phyloP scores from a whole-genome alignment of 139 green algal species.

The Coelastrella sp. region DNA sequence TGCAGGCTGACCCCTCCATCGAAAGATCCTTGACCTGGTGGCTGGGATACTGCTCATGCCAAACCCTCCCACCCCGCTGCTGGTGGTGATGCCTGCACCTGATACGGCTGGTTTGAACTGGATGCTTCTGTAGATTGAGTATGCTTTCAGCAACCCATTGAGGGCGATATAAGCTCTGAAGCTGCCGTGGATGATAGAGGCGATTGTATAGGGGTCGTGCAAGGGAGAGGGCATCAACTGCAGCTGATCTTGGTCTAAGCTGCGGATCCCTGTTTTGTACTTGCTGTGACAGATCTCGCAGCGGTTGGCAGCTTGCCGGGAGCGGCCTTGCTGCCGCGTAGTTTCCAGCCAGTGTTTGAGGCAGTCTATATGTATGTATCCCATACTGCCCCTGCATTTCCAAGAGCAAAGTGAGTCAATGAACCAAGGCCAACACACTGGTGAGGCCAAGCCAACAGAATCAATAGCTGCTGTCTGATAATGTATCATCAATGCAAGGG shows the following conservation, averaged over 20 bases:
- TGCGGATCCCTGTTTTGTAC: constrained; percentile 22
- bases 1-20: constrained; percentile 14
- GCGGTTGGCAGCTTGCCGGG: background rate
- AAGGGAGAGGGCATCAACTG: background rate
- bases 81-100: background rate
- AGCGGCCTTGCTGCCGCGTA: constrained; percentile 15
- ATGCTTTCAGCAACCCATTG: constrained; percentile 13
- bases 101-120: background rate
- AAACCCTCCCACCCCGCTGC: background rate
- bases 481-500: background rate
- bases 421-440: no score
- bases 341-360: constrained; percentile 41
- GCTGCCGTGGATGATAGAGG: constrained; percentile 30
- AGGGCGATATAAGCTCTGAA: constrained; percentile 15
- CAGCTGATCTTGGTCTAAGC: background rate
- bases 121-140: constrained; percentile 36
- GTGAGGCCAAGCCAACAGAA: background rate
- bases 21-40: background rate
- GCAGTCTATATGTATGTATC: constrained; percentile 37
- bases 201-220: constrained; percentile 19
- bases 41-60: background rate
- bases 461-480: background rate
- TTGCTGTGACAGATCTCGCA: constrained; percentile 39
- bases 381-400: constrained; percentile 23
- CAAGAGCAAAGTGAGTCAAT: background rate